Evolutionary conservation across 345 rosid genomes (phyloP).

Genomic region (Salix purpurea): DNA sequence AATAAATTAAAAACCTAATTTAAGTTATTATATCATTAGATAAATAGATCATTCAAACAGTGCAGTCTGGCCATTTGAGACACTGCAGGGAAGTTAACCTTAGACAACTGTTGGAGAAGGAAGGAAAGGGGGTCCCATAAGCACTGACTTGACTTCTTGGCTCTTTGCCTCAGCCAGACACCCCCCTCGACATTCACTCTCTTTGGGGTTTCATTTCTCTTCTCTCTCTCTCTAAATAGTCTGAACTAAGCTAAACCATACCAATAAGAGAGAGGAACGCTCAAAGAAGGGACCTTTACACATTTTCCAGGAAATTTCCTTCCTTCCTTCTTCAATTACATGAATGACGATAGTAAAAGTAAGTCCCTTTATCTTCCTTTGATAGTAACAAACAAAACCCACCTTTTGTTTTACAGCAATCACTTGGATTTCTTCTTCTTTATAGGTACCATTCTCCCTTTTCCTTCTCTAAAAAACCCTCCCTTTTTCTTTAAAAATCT

Average conservation of each 20-base stretch:
- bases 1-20: no score
- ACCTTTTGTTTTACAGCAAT: background rate
- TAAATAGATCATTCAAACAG: no score
- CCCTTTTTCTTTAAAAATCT: background rate
- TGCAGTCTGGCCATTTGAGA: no score
- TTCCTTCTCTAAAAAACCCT: background rate
- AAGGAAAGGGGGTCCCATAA: background rate
- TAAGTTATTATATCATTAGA: no score
- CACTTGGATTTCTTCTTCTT: background rate
- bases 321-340: background rate
- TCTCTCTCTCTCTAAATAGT: background rate
- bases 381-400: background rate
- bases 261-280: background rate
- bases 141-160: background rate
- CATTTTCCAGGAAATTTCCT: constrained; percentile 17
- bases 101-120: background rate
- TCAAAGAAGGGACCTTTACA: background rate
- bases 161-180: background rate
- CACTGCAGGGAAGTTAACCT: background rate
- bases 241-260: background rate
- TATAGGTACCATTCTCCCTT: background rate
- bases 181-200: background rate
- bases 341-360: background rate
- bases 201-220: background rate
- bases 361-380: background rate